Base-by-base conservation (phyloP, 2,329 filamentous ascomycete genomes). In the Davidsoniella neocaledoniae region DNA sequence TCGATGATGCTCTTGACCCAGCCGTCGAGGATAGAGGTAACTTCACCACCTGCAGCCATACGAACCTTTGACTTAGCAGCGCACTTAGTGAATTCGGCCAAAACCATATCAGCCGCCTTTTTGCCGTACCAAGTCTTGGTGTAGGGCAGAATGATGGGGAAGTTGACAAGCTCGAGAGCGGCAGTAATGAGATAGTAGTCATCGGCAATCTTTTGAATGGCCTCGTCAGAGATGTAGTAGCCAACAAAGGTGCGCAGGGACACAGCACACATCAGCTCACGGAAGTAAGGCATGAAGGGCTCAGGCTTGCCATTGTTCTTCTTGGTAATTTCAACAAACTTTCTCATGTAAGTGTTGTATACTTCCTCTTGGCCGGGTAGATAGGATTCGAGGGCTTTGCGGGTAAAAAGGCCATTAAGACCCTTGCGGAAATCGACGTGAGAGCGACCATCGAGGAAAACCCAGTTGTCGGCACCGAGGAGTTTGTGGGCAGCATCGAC, bases 341-440 rank as follows among this genome's bases (percentile, higher is more conserved):
- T 73, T 61, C 81, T 71, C 64, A 94, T 93, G 69, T 94, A 95
- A 51, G 73, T 71, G 64, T 86, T 81, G 70, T 94, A 95, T 45
- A 94, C 83, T 60, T 87, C 84, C 66, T 95, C 86, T 68, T 95
- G 86, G 44, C 85, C 84, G 40, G 90, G 91, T 44, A 98, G 78
- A 65, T 96, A 98, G 58, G 72, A 73, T 58, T 86, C 81, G 60
- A 98, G 77, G 17, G 90, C 86, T 63, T 84, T 79, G 62, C 87
- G 85, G 42, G 90, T 96, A 71, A 98, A 98, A 25, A 96, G 76
- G 52, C 81, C 82, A 64, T 95, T 96, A 57, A 98, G 73, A 48
- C 91, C 91, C 71, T 95, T 96, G 63, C 91, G 88, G 69, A 91
- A 98, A 61, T 96, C 91, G 57, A 94, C 86, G 60, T 98, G 91